Evolutionary conservation across 2,329 filamentous ascomycete genomes (phyloP), one percentile per base, ranked within the genome.

Genomic region (Pyrenophora tritici-repentis): DNA sequence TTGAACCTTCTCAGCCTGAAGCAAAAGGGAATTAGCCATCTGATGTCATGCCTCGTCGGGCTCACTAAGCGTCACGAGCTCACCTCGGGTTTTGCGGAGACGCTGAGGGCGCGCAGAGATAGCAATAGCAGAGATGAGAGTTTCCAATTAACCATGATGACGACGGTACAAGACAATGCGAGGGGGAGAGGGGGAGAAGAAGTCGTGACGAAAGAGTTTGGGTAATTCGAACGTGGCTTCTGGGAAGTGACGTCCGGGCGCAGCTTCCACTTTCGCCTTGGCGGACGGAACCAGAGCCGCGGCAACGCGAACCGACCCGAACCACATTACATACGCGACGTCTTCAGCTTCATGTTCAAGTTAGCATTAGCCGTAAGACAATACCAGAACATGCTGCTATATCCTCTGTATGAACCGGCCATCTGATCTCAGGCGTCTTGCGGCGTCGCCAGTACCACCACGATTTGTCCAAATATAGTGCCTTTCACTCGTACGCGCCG

Each of bases 51-150:
- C 67, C 60, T 62, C 63, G 57, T 56, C 50, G 53, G 36, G 47
- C 35, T 47, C 46, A 40, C 59, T 55, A 2, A 10, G 9, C 9
- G 26, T 29, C 26, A 29, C 26, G 53, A 60, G 80, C 85, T 71
- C 79, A 88, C 83, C 67, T 80, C 79, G 53, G 76, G 79, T 68
- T 85, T 81, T 53, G 86, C 86, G 64, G 84, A 80, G 65, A 82
- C 85, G 72, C 84, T 81, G 60, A 88, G 78, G 62, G 86, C 82
- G 73, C 85, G 83, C 66, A 90, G 78, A 56, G 88, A 87, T 75
- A 91, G 79, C 56, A 92, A 77, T 64, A 87, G 86, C 66, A 93
- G 78, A 53, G 87, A 81, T 65, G 89, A 84, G 68, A 89, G 81
- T 77, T 86, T 87, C 76, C 90, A 81, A 71, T 83, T 84, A 77